Evolutionary conservation across 2,329 filamentous ascomycete genomes (phyloP), one percentile per base, ranked within the genome.

Genomic region (Ascocoryne sarcoides): DNA sequence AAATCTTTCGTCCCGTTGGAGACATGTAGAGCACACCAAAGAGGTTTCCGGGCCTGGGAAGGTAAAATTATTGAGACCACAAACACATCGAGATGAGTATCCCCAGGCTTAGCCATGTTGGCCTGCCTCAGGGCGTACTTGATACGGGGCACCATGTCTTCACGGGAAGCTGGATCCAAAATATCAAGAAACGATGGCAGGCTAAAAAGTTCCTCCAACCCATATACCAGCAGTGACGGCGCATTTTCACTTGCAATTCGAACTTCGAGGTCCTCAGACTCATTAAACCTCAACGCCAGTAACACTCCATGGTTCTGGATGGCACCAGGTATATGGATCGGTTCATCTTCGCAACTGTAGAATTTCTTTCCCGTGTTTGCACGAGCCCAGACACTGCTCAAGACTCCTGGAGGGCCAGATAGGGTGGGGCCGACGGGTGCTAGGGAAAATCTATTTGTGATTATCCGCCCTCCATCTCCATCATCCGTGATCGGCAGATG

Each of bases 161-260:
- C 46, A 7, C 42, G 43, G 7, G 37, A 32, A 10, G 44, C 43
- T 16, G 32, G 20, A 3, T 46, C 42, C 1, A 55, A 31, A 20
- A 55, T 41, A 19, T 52, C 47, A 5, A 52, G 33, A 14, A 54
- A 51, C 3, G 48, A 50, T 12, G 21, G 20, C 19, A 55, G 33
- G 10, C 8, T 37, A 21, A 55, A 53, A 2, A 53, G 44, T 21
- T 51, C 37, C 32, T 55, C 47, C 3, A 49, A 47, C 2, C 42
- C 45, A 31, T 51, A 48, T 7, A 39, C 48, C n/a, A 55, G 26
- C n/a, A 54, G 30, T 23, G 40, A 42, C 4, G 32, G 40, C 1
- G 40, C 43, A 19, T 55, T 55, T 32, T 55, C 52, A 36, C 52
- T 55, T 5, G 42, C 48, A n/a, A 55, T 49, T n/a, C 51, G 42